Evolutionary conservation across 495 filamentous ascomycete species (phyloP).

Genomic region (Chaetomium tenue): DNA sequence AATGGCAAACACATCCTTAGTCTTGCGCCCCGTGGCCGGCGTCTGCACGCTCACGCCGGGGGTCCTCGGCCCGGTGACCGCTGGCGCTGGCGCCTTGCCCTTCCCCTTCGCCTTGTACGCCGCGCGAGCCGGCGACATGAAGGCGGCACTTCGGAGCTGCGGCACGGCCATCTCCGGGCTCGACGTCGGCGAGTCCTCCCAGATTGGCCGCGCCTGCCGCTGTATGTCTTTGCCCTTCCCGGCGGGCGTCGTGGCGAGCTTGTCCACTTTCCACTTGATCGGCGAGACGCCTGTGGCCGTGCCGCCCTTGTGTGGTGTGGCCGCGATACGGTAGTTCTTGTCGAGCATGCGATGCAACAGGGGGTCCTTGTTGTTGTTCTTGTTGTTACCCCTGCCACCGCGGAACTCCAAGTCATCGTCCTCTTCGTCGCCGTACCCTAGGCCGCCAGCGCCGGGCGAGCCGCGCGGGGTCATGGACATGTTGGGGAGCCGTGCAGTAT

Average conservation of each 20-base stretch:
- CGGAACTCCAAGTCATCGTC: constrained; percentile 44
- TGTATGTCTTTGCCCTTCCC: constrained; percentile 39
- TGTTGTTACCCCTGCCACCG: constrained; percentile 19
- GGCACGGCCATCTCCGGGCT: constrained; percentile 77
- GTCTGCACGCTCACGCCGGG: constrained; percentile 81
- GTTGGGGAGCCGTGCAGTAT: constrained; percentile 50
- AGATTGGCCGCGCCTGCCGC: constrained; percentile 32
- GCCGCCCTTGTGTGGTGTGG: constrained; percentile 68
- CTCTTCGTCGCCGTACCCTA: constrained; percentile 34
- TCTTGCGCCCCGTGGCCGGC: constrained; percentile 50
- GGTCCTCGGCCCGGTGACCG: constrained; percentile 48
- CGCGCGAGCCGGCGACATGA: constrained; percentile 64
- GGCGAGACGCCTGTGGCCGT: constrained; percentile 32
- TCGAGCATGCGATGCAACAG: constrained; percentile 85
- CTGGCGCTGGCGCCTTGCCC: constrained; percentile 16
- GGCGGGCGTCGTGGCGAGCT: constrained; percentile 21
- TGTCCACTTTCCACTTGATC: constrained; percentile 40
- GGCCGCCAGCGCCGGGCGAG: constrained; percentile 36
- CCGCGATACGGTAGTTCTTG: constrained; percentile 90
- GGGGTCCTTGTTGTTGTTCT: constrained; percentile 55
- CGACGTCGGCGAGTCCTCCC: constrained; percentile 65
- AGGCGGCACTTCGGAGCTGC: constrained; percentile 78
- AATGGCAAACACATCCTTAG: constrained; percentile 42
- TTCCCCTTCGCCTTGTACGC: constrained; percentile 26
- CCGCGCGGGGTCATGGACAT: constrained; percentile 55